Conservation (phyloP, 176 grass and related monocot species). For the Thalia dealbata region DNA sequence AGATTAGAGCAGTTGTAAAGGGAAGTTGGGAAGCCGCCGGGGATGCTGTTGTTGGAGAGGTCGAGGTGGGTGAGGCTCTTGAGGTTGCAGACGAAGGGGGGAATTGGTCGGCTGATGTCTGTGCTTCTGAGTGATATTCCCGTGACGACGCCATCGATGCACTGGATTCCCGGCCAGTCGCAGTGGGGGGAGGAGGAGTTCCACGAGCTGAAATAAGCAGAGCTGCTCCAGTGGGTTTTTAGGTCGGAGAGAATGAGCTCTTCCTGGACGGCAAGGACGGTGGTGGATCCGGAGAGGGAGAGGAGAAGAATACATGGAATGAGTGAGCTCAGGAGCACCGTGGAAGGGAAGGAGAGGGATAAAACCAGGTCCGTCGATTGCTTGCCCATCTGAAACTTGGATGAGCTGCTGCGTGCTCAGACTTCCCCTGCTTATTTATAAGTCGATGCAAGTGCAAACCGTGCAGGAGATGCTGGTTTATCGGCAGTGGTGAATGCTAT, state of each 20-base stretch:
- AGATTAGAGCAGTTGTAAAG: constrained; percentile 50
- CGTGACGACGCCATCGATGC: constrained; percentile 20
- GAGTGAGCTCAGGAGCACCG: not conserved
- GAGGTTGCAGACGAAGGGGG: constrained; percentile 36
- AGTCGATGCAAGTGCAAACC: too few relatives aligned
- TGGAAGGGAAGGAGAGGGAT: not conserved
- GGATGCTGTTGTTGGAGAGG: constrained; percentile 46
- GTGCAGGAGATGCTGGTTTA: too few relatives aligned
- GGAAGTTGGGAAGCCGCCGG: constrained; percentile 32
- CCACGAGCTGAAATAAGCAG: constrained; percentile 41
- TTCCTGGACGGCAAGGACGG: constrained; percentile 17
- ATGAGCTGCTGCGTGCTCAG: not conserved
- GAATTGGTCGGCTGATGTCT: constrained; percentile 20
- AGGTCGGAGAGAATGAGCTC: constrained; percentile 32
- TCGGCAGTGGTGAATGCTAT: too few relatives aligned
- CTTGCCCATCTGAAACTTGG: not conserved
- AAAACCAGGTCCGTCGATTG: too few relatives aligned
- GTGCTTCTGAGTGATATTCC: not conserved
- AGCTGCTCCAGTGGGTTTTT: constrained; percentile 22
- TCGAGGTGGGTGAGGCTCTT: constrained; percentile 40
- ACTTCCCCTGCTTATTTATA: too few relatives aligned
- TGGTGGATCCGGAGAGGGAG: not conserved
- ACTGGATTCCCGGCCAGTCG: constrained; percentile 34
- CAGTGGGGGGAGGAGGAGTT: constrained; percentile 32
- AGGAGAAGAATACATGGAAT: constrained; percentile 9